Base-by-base conservation (phyloP, 179 eudicot genomes). In the Actinidia polygama region DNA sequence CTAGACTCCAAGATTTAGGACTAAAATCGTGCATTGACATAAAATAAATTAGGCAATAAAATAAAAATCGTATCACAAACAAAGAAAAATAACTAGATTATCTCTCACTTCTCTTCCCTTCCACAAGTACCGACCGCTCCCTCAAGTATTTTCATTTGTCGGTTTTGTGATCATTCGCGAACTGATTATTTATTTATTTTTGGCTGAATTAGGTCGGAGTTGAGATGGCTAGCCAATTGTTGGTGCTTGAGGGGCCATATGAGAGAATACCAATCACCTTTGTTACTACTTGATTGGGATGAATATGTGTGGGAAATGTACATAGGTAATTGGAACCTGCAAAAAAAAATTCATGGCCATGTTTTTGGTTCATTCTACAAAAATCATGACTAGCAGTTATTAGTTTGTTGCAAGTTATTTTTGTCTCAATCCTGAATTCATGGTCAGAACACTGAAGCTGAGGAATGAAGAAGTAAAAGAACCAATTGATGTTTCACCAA, bases 181-280 rank as follows among this genome's bases (percentile, higher is more conserved):
- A 26, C 23, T 10, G 0, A 54, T 3, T 50, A 6, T 6, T n/a
- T n/a, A n/a, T n/a, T 26, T 8, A 63, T 23, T 77, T 8, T 6
- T n/a, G 63, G 44, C 59, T 47, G 57, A 63, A 78, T 63, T 23
- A 78, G 59, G 73, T 64, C 15, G 1, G 18, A 23, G 44, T 21
- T 78, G 5, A 24, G 59, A 30, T 78, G 81, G 81, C 21, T 23
- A 44, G 62, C 36, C 55, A 77, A 3, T 75, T 26, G 63, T 54
- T 23, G 63, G 53, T 10, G 23, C 2, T 15, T 68, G 21, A 49
- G 73, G 73, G 40, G 64, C 79, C 36, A 12, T 62, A 40, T 6
- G 62, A 61, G 40, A 44, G 11, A 62, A 63, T 4, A 21, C 40
- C 15, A 16, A 21, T 62, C 79, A 30, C 23, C 4, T 18, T 57